These are phyloP conservation scores for Trichocladium uniseriatum DNA, from an alignment of 495 filamentous ascomycete species.

Conservation along the genomic window DNA sequence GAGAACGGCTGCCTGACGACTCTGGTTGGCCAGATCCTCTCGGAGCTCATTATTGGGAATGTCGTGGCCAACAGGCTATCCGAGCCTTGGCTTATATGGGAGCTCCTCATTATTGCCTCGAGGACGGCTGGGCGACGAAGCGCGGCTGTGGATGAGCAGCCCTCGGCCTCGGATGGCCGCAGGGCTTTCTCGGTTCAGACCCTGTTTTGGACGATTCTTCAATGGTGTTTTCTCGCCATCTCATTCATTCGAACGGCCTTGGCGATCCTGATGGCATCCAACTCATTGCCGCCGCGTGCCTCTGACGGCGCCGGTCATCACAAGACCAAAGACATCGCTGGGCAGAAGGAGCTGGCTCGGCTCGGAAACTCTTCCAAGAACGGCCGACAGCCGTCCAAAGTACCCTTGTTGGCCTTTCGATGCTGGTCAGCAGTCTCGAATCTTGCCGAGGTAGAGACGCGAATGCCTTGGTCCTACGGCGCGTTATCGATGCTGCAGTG, in stretches of 20 bases:
- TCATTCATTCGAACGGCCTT: conserved; percentile 55
- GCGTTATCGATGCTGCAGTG: conserved; percentile 63
- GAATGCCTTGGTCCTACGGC: conserved; percentile 82
- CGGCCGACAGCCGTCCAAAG: conserved; percentile 36
- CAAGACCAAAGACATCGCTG: conserved; percentile 13
- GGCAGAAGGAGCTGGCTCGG: conserved; percentile 1
- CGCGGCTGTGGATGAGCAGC: conserved; percentile 5
- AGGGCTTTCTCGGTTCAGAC: conserved; percentile 27
- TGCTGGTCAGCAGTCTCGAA: conserved; percentile 60
- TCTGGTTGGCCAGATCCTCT: conserved; percentile 75
- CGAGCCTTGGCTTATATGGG: conserved; percentile 80
- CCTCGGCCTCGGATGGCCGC: background rate
- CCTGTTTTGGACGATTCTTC: conserved; percentile 60
- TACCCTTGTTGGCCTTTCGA: conserved; percentile 66
- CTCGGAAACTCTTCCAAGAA: conserved; percentile 4
- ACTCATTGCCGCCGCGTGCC: conserved; percentile 42
- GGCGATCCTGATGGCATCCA: conserved; percentile 38
- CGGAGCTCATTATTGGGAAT: conserved; percentile 75
- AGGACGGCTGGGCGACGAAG: conserved; percentile 15
- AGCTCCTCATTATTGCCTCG: conserved; percentile 54
- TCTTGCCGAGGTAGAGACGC: conserved; percentile 57
- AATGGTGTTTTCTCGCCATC: conserved; percentile 57
- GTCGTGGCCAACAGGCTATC: conserved; percentile 65
- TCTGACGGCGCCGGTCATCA: conserved; percentile 10
- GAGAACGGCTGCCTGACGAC: conserved; percentile 74